Conservation (phyloP, 2,329 filamentous ascomycete genomes). For the Stagonosporopsis cucurbitacearum region DNA sequence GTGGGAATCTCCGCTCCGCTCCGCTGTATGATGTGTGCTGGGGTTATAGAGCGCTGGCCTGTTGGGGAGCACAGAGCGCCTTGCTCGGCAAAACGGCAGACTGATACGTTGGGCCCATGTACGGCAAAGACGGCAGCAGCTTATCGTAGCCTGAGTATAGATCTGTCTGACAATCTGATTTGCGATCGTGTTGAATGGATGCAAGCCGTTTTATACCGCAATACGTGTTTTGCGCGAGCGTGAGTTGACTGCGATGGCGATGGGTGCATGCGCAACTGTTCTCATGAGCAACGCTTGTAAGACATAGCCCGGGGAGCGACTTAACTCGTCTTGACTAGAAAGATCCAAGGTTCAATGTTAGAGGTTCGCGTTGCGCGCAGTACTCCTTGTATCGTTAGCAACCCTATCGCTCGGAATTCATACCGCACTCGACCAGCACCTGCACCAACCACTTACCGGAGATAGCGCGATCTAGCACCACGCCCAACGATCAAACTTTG, state of each 20-base stretch:
- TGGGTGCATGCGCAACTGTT: background rate
- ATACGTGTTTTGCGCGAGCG: background rate
- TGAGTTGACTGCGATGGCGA: background rate
- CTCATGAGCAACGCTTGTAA: background rate
- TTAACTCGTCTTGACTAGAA: background rate
- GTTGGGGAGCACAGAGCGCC: slow-evolving; percentile 8
- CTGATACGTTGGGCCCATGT: background rate
- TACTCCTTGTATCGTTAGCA: background rate
- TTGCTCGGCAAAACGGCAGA: slow-evolving; percentile 11
- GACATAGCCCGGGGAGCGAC: too few relatives aligned
- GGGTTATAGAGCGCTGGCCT: background rate
- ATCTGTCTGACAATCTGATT: background rate
- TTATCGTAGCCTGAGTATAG: background rate
- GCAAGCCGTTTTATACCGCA: background rate
- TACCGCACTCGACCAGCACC: background rate
- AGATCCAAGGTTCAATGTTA: background rate
- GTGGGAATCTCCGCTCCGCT: slow-evolving; percentile 2
- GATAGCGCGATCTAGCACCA: background rate
- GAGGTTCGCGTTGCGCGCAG: too few relatives aligned
- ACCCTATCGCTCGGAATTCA: background rate
- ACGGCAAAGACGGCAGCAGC: slow-evolving; percentile 6
- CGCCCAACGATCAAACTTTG: too few relatives aligned
- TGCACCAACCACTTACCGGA: background rate
- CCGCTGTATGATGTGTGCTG: background rate
- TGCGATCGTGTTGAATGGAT: background rate